Conservation (phyloP, 805 yeast genomes). For the Suhomyces sp. region DNA sequence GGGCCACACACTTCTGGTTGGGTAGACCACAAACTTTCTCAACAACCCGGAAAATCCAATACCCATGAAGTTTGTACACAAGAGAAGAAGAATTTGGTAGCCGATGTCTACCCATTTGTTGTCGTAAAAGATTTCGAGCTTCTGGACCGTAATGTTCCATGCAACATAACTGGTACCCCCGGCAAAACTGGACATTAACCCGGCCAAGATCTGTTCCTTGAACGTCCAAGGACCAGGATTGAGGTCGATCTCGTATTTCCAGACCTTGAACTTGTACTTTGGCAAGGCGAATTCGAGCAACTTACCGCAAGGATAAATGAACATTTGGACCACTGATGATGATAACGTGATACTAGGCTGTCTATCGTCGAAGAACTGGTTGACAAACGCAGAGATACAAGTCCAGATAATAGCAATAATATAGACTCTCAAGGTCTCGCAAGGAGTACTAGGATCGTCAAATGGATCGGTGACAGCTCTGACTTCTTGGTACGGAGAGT, state of each 20-base stretch:
- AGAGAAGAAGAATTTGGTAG: conserved; percentile 12
- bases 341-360: conserved; percentile 46
- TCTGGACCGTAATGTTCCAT: conserved; percentile 20
- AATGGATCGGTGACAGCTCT: conserved; percentile 38
- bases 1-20: conserved; percentile 28
- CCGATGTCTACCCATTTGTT: conserved; percentile 22
- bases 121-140: conserved; percentile 22
- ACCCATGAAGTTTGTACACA: conserved; percentile 16
- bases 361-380: conserved; percentile 55
- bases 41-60: conserved; percentile 17
- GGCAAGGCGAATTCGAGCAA: conserved; percentile 34
- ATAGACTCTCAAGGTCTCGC: conserved; percentile 50
- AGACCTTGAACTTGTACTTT: conserved; percentile 19
- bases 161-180: conserved; percentile 26
- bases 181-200: conserved; percentile 40
- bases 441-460: conserved; percentile 32
- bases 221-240: conserved; percentile 65
- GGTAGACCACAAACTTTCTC: conserved; percentile 24
- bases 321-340: conserved; percentile 45
- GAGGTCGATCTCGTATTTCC: conserved; percentile 19
- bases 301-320: conserved; percentile 45
- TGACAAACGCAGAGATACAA: conserved; percentile 51
- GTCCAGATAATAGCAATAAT: conserved; percentile 53
- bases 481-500: conserved; percentile 42
- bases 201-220: conserved; percentile 65